phyloP scores from a whole-genome alignment of 2,329 filamentous ascomycete species.

The Aureobasidium vineae region DNA sequence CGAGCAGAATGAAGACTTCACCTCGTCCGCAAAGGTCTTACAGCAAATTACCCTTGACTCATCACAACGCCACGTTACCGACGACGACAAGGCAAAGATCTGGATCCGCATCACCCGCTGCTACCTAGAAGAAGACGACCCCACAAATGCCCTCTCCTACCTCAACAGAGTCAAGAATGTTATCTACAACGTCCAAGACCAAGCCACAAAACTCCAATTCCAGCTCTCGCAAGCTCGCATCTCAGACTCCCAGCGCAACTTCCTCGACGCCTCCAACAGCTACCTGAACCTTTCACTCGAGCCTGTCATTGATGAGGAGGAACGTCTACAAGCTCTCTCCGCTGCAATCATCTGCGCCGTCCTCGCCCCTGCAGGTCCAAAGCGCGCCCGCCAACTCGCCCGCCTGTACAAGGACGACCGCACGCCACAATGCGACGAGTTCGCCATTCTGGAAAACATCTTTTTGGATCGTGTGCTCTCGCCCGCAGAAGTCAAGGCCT shows the following conservation, averaged over 20 bases:
- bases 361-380: slow-evolving; percentile 84
- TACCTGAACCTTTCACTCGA: slow-evolving; percentile 87
- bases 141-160: slow-evolving; percentile 77
- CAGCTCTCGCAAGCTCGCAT: slow-evolving; percentile 90
- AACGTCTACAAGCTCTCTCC: slow-evolving; percentile 77
- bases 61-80: slow-evolving; percentile 78
- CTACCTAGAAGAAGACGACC: slow-evolving; percentile 92
- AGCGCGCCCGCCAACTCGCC: slow-evolving; percentile 74
- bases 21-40: slow-evolving; percentile 71
- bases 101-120: slow-evolving; percentile 95
- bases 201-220: slow-evolving; percentile 77
- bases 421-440: slow-evolving; percentile 70
- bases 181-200: slow-evolving; percentile 73
- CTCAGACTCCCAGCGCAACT: slow-evolving; percentile 83
- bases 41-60: slow-evolving; percentile 84
- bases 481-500: slow-evolving; percentile 79
- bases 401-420: slow-evolving; percentile 94
- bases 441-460: slow-evolving; percentile 93
- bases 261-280: slow-evolving; percentile 80
- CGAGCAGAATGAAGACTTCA: slow-evolving; percentile 78
- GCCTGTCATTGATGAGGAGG: slow-evolving; percentile 75
- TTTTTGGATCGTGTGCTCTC: slow-evolving; percentile 84
- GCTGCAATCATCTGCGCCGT: slow-evolving; percentile 92
- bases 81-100: slow-evolving; percentile 76
- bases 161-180: slow-evolving; percentile 95